Base-by-base conservation (phyloP, 129 eudicot genomes). In the Pittosporum tobira region DNA sequence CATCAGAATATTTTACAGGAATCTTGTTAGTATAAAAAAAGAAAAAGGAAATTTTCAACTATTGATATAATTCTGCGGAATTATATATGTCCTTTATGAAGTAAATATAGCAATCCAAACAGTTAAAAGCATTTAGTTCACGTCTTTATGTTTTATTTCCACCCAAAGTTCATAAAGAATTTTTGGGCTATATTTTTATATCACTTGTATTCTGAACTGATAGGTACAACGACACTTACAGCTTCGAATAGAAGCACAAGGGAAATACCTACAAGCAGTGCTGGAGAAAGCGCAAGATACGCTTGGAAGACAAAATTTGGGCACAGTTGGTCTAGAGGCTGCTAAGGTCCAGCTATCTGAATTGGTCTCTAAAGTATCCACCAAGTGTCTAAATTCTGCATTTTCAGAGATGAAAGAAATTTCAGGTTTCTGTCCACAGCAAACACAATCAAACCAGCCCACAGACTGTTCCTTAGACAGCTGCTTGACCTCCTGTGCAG, bases 191-290 rank as follows among this genome's bases (percentile, higher is more conserved):
- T 27, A 54, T 20, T 15, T 45, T n/a, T 16, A 4, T 1, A 16
- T 28, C 42, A 54, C 59, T 15, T 61, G n/a, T 37, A 36, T 5
- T 22, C n/a, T 57, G 43, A 58, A 50, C 57, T 52, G 57, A 70
- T 53, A 91, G 98, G 96, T 91, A 48, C 96, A 91, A 34, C 69
- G 94, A 47, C 96, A 84, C 66, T 75, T 91, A 57, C 98, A 91
- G 71, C 85, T 91, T 2, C 77, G 90, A 5, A 91, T 91, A 38
- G 98, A 91, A 71, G 98, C 98, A 52, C 98, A 91, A 71, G 98
- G 94, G 40, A 91, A 87, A 73, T 87, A 91, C 70, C 74, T 91
- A 26, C 96, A 91, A 71, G 49, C 88, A 22, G 90, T 91, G 24
- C 73, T 91, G 18, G 98, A 91, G 71, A 86, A 81, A 66, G 98